Conservation (phyloP, 164 flowering plant genomes). For the Santalum album region DNA sequence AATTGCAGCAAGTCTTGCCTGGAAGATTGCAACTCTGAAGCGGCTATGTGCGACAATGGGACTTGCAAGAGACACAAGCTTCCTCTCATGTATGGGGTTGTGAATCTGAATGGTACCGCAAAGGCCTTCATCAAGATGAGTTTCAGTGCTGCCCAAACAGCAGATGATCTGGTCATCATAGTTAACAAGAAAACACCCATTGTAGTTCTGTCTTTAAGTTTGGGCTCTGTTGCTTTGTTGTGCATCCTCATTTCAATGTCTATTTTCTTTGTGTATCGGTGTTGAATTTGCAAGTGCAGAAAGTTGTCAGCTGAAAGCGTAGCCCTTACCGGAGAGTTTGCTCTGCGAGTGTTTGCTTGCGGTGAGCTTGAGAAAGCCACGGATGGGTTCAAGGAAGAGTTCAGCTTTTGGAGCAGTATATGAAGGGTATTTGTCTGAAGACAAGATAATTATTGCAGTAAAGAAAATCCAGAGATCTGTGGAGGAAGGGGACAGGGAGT, state of each 20-base stretch:
- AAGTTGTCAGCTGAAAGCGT: neutral
- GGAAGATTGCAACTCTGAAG: neutral
- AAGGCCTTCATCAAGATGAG: neutral
- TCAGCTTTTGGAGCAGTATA: constrained; percentile 8
- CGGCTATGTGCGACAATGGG: neutral
- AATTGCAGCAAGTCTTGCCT: neutral
- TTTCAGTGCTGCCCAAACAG: neutral
- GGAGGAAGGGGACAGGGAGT: constrained; percentile 9
- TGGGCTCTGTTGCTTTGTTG: no score
- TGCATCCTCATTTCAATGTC: neutral
- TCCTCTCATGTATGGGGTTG: neutral
- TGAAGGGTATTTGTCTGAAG: constrained; percentile 2
- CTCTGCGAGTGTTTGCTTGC: constrained; percentile 9
- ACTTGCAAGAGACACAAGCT: neutral
- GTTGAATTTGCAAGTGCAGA: neutral
- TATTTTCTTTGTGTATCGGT: neutral
- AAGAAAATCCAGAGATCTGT: neutral
- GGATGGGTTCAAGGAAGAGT: constrained; percentile 6
- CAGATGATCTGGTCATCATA: neutral
- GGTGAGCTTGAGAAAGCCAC: constrained; percentile 3
- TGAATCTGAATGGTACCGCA: neutral
- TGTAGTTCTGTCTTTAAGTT: no score
- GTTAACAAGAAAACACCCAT: no score
- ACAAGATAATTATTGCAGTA: constrained; percentile 1
- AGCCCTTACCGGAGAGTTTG: neutral